Evolutionary conservation across 2,329 filamentous ascomycete species (phyloP).

Genomic region (Colletotrichum noveboracense): DNA sequence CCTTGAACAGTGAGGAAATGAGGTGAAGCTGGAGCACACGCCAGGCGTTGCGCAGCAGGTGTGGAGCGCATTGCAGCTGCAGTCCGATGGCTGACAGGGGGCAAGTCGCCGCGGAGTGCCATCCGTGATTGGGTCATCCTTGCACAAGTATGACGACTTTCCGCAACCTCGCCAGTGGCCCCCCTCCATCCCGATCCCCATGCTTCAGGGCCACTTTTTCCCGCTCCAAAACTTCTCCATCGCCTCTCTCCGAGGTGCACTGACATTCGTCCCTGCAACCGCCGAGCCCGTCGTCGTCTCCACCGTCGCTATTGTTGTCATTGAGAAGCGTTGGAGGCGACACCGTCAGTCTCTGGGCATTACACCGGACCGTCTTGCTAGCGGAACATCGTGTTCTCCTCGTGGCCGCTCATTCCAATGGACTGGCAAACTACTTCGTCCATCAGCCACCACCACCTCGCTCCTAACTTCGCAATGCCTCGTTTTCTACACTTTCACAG

Average conservation of each 20-base stretch:
- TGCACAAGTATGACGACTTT: slow-evolving; percentile 18
- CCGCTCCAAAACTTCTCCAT: slow-evolving; percentile 9
- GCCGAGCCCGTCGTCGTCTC: not conserved
- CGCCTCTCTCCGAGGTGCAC: not conserved
- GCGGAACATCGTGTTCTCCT: not conserved
- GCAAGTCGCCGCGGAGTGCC: not conserved
- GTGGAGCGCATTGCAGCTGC: slow-evolving; percentile 5
- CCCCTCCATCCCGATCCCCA: not conserved
- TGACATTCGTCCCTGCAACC: not conserved
- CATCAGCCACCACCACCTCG: not conserved
- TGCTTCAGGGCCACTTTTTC: slow-evolving; percentile 9
- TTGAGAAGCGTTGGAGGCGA: not conserved
- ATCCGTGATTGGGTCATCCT: slow-evolving; percentile 19
- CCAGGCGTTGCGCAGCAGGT: slow-evolving; percentile 10
- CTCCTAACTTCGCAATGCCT: not conserved
- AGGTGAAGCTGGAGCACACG: slow-evolving; percentile 7
- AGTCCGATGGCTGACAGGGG: slow-evolving; percentile 18
- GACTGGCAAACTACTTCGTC: not conserved
- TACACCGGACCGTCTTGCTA: not conserved
- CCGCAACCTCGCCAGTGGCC: not conserved
- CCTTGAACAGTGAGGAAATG: not conserved
- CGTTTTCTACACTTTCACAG: not conserved
- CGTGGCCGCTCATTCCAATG: not conserved
- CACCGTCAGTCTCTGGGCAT: not conserved
- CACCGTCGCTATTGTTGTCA: not conserved